phyloP scores from a whole-genome alignment of 139 green algal genomes.

The Volvox reticuliferus region DNA sequence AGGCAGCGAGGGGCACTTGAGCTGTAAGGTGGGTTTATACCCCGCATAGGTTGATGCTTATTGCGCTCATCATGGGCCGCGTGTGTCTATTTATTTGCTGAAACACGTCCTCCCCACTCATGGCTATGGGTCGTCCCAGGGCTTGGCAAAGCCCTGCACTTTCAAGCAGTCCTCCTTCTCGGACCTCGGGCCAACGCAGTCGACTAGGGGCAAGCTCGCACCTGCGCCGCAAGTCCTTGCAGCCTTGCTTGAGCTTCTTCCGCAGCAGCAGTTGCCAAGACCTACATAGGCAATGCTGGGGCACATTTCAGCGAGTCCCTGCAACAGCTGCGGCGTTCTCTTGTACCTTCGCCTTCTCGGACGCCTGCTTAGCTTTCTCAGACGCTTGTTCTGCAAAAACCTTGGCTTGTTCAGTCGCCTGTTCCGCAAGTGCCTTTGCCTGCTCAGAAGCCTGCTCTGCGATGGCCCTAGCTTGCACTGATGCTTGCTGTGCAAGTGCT shows the following conservation, averaged over 20 bases:
- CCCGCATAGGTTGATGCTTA: too few relatives aligned
- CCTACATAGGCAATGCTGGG: background rate
- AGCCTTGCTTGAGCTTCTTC: slow-evolving; percentile 30
- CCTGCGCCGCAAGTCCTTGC: background rate
- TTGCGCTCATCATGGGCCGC: too few relatives aligned
- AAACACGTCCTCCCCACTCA: too few relatives aligned
- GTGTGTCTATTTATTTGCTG: too few relatives aligned
- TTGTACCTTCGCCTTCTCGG: slow-evolving; percentile 1
- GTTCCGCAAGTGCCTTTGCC: slow-evolving; percentile 30
- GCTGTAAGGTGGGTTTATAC: too few relatives aligned
- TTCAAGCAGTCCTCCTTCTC: too few relatives aligned
- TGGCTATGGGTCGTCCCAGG: too few relatives aligned
- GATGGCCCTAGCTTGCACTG: slow-evolving; percentile 12
- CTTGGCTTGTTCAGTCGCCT: slow-evolving; percentile 19
- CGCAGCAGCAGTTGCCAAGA: slow-evolving; percentile 19
- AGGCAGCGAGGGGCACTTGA: too few relatives aligned
- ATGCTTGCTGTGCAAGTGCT: slow-evolving; percentile 26
- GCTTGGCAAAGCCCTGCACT: too few relatives aligned
- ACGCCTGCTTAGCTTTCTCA: slow-evolving; percentile 24
- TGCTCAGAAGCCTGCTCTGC: slow-evolving; percentile 45
- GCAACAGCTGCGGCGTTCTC: too few relatives aligned
- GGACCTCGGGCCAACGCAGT: too few relatives aligned
- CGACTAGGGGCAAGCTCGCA: background rate
- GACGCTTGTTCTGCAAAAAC: slow-evolving; percentile 15
- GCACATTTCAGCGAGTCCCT: too few relatives aligned